phyloP scores from a whole-genome alignment of 306 rosid species.

The Dalbergia cochinchinensis region DNA sequence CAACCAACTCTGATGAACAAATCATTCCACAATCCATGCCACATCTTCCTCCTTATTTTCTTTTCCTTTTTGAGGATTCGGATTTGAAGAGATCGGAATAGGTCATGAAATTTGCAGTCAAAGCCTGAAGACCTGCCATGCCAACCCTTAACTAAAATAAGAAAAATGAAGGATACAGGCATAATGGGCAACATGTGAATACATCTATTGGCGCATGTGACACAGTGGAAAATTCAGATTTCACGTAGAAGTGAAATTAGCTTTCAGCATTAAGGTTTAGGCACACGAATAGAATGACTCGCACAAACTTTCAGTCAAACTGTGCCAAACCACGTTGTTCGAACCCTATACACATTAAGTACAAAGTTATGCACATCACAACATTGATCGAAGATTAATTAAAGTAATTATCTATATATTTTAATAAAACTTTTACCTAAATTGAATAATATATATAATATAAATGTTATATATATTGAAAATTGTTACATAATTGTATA shows the following conservation, averaged over 20 bases:
- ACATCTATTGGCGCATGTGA: slow-evolving; percentile 49
- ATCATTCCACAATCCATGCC: slow-evolving; percentile 50
- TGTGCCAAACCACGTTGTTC: background rate
- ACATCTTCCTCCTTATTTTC: slow-evolving; percentile 27
- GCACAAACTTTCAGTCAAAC: slow-evolving; percentile 18
- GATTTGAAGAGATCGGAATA: slow-evolving; percentile 34
- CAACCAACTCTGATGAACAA: slow-evolving; percentile 37
- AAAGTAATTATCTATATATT: background rate
- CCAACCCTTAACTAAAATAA: slow-evolving; percentile 46
- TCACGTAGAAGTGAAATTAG: slow-evolving; percentile 37
- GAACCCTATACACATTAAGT: background rate
- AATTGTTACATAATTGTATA: background rate
- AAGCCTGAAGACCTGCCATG: slow-evolving; percentile 37
- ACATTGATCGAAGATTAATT: background rate
- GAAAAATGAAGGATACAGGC: slow-evolving; percentile 24
- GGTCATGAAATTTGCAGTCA: slow-evolving; percentile 40
- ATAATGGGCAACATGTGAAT: slow-evolving; percentile 54
- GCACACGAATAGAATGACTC: slow-evolving; percentile 21
- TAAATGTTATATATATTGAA: background rate
- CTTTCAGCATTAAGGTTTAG: slow-evolving; percentile 20
- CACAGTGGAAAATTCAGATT: slow-evolving; percentile 13
- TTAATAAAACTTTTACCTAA: background rate
- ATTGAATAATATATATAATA: too few species aligned
- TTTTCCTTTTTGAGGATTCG: slow-evolving; percentile 27
- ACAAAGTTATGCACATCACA: background rate